phyloP scores from a whole-genome alignment of 192 early-diverging fungal species.

The Umbelopsis ramanniana region DNA sequence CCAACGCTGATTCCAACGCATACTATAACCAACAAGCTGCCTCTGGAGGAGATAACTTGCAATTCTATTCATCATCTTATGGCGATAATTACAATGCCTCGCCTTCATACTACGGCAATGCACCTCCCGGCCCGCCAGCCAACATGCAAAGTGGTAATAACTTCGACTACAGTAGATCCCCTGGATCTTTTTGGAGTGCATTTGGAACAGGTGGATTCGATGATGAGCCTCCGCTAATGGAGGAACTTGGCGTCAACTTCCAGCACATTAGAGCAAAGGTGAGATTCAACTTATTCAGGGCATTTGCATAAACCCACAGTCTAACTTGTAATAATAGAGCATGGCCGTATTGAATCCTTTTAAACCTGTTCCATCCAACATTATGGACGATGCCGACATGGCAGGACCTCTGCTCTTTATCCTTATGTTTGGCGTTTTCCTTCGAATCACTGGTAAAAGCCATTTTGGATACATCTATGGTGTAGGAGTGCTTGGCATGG shows the following conservation, averaged over 20 bases:
- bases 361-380: slow-evolving; percentile 71
- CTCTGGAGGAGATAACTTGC: slow-evolving; percentile 50
- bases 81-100: slow-evolving; percentile 42
- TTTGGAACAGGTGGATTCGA: slow-evolving; percentile 93
- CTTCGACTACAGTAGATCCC: slow-evolving; percentile 26
- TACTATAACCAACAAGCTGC: slow-evolving; percentile 34
- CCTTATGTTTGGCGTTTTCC: slow-evolving; percentile 86
- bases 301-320: background rate
- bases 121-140: slow-evolving; percentile 36
- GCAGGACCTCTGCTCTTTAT: slow-evolving; percentile 94
- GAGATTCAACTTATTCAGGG: background rate
- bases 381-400: slow-evolving; percentile 97
- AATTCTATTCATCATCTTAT: slow-evolving; percentile 60
- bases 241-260: slow-evolving; percentile 97
- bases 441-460: slow-evolving; percentile 83
- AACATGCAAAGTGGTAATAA: slow-evolving; percentile 34
- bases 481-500: slow-evolving; percentile 84
- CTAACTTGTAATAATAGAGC: slow-evolving; percentile 46
- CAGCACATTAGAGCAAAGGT: slow-evolving; percentile 88
- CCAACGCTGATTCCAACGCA: slow-evolving; percentile 25
- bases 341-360: slow-evolving; percentile 88
- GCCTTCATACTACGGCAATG: slow-evolving; percentile 36
- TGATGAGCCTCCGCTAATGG: slow-evolving; percentile 92
- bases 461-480: slow-evolving; percentile 99
- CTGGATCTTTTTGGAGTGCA: slow-evolving; percentile 63